Conservation (phyloP, 2,329 filamentous ascomycete species). For the Calonectria naviculata region DNA sequence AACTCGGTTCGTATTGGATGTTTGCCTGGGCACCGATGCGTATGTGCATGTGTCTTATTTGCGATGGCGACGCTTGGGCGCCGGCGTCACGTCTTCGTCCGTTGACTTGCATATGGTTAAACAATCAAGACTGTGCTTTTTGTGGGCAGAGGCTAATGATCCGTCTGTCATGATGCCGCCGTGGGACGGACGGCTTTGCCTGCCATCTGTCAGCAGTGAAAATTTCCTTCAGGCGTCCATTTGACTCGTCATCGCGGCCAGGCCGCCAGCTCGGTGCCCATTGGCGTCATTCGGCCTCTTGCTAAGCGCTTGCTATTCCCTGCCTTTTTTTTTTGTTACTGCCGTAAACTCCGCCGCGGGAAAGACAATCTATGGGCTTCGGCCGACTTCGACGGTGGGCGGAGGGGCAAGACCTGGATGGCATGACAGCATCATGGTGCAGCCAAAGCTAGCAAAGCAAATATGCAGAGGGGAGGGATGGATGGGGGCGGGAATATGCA, state of each 20-base stretch:
- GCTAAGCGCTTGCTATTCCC: neutral
- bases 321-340: neutral
- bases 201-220: constrained; percentile 13
- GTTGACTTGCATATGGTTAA: constrained; percentile 7
- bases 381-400: constrained; percentile 14
- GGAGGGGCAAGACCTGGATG: constrained; percentile 8
- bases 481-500: neutral
- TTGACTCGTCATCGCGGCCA: constrained; percentile 12
- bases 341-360: constrained; percentile 4
- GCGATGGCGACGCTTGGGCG: neutral
- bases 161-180: neutral
- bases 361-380: constrained; percentile 11
- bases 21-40: constrained; percentile 7
- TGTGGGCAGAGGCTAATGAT: neutral
- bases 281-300: constrained; percentile 2
- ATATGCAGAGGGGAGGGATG: neutral
- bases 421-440: constrained; percentile 10
- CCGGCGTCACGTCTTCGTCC: constrained; percentile 6
- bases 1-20: constrained; percentile 13
- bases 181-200: constrained; percentile 5
- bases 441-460: constrained; percentile 4
- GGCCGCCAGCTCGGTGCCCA: constrained; percentile 1
- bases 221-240: constrained; percentile 1
- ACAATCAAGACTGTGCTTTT: neutral
- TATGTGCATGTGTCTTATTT: constrained; percentile 13